Conservation (phyloP, 495 filamentous ascomycete species). For the Clohesyomyces aquaticus region DNA sequence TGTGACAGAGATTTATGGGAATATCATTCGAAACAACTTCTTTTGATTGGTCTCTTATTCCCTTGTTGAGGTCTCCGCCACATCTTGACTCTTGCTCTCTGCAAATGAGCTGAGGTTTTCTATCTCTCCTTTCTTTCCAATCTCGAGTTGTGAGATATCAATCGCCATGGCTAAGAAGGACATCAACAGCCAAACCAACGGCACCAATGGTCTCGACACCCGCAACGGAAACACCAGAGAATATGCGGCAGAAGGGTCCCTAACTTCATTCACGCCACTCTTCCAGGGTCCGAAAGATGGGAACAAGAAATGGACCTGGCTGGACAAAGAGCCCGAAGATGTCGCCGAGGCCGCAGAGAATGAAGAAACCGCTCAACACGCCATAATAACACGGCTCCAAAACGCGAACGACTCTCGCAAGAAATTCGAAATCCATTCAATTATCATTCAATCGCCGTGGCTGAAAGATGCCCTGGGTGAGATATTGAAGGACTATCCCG, state of each 20-base stretch:
- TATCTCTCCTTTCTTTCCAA: no score
- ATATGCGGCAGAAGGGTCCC: slow-evolving; percentile 16
- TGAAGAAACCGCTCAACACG: slow-evolving; percentile 25
- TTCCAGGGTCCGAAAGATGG: slow-evolving; percentile 27
- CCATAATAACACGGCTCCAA: slow-evolving; percentile 26
- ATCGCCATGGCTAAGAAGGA: no score
- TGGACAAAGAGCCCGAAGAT: slow-evolving; percentile 23
- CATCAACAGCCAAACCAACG: no score
- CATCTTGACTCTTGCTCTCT: no score
- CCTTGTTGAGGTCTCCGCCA: no score
- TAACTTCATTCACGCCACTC: slow-evolving; percentile 10
- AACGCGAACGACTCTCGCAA: slow-evolving; percentile 57
- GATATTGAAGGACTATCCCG: slow-evolving; percentile 67
- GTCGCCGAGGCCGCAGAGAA: slow-evolving; percentile 27
- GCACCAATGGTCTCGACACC: no score
- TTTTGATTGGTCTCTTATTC: no score
- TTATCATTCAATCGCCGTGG: slow-evolving; percentile 66
- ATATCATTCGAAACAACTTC: no score
- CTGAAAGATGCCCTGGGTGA: slow-evolving; percentile 60
- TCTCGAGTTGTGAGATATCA: no score
- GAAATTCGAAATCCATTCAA: slow-evolving; percentile 62
- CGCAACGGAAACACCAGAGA: background rate
- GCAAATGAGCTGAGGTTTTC: no score
- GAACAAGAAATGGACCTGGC: slow-evolving; percentile 30
- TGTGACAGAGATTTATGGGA: no score